phyloP scores from a whole-genome alignment of 768 basidiomycete species.

The Hericium alpestre region DNA sequence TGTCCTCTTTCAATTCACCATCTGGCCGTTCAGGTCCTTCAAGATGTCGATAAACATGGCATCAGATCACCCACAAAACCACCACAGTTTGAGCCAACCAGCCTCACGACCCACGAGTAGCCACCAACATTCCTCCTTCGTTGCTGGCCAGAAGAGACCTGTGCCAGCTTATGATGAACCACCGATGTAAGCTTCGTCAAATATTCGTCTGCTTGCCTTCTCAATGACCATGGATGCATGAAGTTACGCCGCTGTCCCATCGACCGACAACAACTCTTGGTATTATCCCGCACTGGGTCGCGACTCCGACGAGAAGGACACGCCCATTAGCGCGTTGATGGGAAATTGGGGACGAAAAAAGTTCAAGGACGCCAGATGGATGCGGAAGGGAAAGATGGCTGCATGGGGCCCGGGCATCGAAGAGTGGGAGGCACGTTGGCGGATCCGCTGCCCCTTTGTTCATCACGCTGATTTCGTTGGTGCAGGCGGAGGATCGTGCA shows the following conservation, averaged over 20 bases:
- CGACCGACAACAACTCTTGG: slow-evolving; percentile 68
- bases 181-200: not conserved
- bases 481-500: slow-evolving; percentile 71
- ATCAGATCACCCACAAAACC: slow-evolving; percentile 12
- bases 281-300: slow-evolving; percentile 77
- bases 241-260: slow-evolving; percentile 16
- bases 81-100: slow-evolving; percentile 9
- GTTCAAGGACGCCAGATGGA: slow-evolving; percentile 67
- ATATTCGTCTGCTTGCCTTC: not conserved
- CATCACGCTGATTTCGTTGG: slow-evolving; percentile 7
- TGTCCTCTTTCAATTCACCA: not conserved
- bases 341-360: slow-evolving; percentile 86
- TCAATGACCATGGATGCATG: no score
- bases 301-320: slow-evolving; percentile 52
- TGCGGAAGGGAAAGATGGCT: slow-evolving; percentile 70
- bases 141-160: slow-evolving; percentile 9
- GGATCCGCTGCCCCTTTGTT: slow-evolving; percentile 5
- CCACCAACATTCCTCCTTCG: slow-evolving; percentile 8
- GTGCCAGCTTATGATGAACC: slow-evolving; percentile 8
- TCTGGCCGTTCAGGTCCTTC: not conserved
- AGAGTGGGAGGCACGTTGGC: slow-evolving; percentile 65
- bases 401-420: slow-evolving; percentile 79
- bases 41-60: slow-evolving; percentile 13
- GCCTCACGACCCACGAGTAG: slow-evolving; percentile 12
- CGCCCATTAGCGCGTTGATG: slow-evolving; percentile 29